Base-by-base conservation (phyloP, 1,139 yeast species). In the Lodderomyces theae region DNA sequence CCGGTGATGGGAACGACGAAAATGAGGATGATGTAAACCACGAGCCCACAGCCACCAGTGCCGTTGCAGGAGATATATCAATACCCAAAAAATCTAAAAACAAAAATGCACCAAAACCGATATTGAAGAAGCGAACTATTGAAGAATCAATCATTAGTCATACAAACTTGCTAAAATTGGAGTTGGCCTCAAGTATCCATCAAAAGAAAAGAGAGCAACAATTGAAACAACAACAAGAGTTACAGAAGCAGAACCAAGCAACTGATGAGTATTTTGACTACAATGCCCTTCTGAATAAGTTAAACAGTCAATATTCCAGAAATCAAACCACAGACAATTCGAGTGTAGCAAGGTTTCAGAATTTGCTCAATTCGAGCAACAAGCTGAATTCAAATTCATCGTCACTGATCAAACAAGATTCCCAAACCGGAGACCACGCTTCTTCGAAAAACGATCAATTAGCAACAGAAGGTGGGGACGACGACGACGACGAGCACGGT, bases 71-170 rank as follows among this genome's bases (percentile, higher is more conserved):
- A 28, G 77, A 71, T 51, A 65, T 70, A 22, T 62, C 68, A 13
- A 54, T 67, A 40, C 42, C 54, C 28, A 43, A 45, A 37, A 43
- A 43, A 38, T 16, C 31, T 12, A 28, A 21, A 35, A 29, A 28
- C 13, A 24, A 16, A 17, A 63, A 58, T 32, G 61, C 62, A 5
- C 79, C 77, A n/a, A 82, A 83, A 58, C 94, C 95, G 13, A 88
- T 88, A 47, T 68, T 88, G 52, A 88, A 88, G 62, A 84, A 83
- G 60, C 73, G 95, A 54, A 82, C 92, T 2, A 83, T 86, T 22
- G 77, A 87, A 41, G 95, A 86, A 56, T 78, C 81, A 63, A 79
- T 81, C 69, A 74, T 81, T 40, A 77, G 80, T 49, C 81, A 77
- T 51, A 74, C 79, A 22, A 73, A 77, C 46, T 66, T 77, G 47